Evolutionary conservation across 768 basidiomycete genomes (phyloP).

Genomic region (Leccinum barrowsii): DNA sequence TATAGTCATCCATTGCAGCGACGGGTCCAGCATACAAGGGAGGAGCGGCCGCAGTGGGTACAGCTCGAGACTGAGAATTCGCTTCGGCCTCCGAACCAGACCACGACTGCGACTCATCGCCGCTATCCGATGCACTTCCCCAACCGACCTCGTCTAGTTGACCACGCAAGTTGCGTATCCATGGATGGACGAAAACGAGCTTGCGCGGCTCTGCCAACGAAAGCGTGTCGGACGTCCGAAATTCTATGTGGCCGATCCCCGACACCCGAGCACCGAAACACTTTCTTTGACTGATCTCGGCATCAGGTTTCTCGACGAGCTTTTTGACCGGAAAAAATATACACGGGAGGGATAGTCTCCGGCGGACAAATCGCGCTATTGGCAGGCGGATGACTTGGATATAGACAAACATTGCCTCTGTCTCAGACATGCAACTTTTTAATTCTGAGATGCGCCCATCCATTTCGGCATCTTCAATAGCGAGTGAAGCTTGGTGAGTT

Average conservation of each 20-base stretch:
- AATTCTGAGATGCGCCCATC: neutral
- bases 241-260: constrained; percentile 1
- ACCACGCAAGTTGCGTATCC: constrained; percentile 7
- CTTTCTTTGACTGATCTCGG: neutral
- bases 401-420: neutral
- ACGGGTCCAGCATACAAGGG: neutral
- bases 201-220: no score
- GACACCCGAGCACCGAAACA: constrained; percentile 1
- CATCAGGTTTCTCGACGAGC: neutral
- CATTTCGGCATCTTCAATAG: neutral
- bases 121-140: neutral
- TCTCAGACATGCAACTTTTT: neutral
- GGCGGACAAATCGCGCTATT: neutral
- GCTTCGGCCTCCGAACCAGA: neutral
- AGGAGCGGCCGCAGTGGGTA: neutral
- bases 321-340: neutral
- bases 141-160: neutral
- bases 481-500: neutral
- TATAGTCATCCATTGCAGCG: neutral
- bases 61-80: neutral
- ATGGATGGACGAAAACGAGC: constrained; percentile 9
- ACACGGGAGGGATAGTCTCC: constrained; percentile 8
- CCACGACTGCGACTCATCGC: neutral
- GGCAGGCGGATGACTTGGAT: neutral
- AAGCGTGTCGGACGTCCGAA: neutral